Percentiles rank a stretch among this genome's conserved stretches.
Conservation (phyloP, 805 yeast genomes). For the Crinitomyces ghanaensis region DNA sequence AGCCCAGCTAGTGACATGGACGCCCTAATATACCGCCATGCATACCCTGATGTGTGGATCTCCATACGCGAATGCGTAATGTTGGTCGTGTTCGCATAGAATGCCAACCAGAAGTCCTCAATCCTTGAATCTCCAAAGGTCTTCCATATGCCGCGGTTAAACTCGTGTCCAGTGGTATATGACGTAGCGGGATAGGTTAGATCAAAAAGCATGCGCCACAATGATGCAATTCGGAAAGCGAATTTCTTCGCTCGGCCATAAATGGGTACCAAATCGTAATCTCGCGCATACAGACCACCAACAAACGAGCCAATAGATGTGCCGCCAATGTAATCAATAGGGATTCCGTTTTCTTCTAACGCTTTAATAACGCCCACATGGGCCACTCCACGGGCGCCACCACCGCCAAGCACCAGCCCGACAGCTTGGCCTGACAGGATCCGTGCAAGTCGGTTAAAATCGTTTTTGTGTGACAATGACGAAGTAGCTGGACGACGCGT, state of each 20-base stretch:
- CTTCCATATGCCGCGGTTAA: constrained; percentile 96
- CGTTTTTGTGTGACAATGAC: constrained; percentile 54
- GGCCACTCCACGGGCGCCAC: constrained; percentile 92
- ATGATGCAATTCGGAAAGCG: constrained; percentile 65
- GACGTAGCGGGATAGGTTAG: constrained; percentile 89
- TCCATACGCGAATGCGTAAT: constrained; percentile 94
- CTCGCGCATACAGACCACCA: constrained; percentile 90
- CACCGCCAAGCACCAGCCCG: constrained; percentile 93
- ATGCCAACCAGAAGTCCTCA: constrained; percentile 92
- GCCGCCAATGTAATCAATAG: constrained; percentile 90
- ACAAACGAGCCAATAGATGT: constrained; percentile 94
- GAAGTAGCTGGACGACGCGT: constrained; percentile 22
- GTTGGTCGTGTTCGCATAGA: constrained; percentile 84
- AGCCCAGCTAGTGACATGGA: constrained; percentile 95
- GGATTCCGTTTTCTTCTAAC: constrained; percentile 82
- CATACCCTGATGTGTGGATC: constrained; percentile 80
- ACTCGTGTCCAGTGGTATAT: constrained; percentile 94
- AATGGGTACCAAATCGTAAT: constrained; percentile 81
- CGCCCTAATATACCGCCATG: constrained; percentile 93
- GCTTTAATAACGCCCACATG: constrained; percentile 90
- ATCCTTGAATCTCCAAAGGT: constrained; percentile 83
- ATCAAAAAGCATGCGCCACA: constrained; percentile 79
- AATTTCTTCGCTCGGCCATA: constrained; percentile 85
- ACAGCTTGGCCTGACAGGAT: constrained; percentile 86
- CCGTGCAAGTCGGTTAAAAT: constrained; percentile 81